phyloP scores from a whole-genome alignment of 1,284 basidiomycete species.

The Inonotus hispidus region DNA sequence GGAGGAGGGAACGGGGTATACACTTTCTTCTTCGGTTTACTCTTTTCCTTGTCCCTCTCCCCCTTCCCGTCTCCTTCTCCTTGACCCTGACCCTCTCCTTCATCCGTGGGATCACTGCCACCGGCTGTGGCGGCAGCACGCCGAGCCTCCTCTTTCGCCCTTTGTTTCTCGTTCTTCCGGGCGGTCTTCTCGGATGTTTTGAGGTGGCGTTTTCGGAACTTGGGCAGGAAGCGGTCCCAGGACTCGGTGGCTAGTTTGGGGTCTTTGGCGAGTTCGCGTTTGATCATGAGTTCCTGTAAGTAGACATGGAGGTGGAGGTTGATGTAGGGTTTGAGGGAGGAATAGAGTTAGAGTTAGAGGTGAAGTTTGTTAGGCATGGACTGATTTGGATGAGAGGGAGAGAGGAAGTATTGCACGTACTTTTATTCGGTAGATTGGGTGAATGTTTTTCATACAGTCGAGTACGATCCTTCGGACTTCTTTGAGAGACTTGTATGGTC shows the following conservation, averaged over 20 bases:
- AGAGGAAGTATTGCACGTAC: conserved; percentile 34
- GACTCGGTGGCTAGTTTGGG: conserved; percentile 91
- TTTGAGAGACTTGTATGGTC: conserved; percentile 90
- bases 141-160: conserved; percentile 53
- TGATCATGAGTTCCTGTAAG: conserved; percentile 93
- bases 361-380: no score
- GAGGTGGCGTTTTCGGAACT: conserved; percentile 91
- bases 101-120: no score
- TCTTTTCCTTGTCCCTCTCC: conserved; percentile 28
- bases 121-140: conserved; percentile 8
- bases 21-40: conserved; percentile 79
- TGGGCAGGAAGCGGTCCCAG: conserved; percentile 97
- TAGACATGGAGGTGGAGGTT: background rate
- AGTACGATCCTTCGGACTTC: conserved; percentile 93
- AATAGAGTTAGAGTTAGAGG: background rate
- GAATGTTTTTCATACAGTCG: conserved; percentile 99
- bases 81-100: no score
- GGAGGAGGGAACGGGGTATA: conserved; percentile 99
- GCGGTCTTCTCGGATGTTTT: conserved; percentile 90
- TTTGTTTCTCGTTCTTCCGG: conserved; percentile 70
- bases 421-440: conserved; percentile 99
- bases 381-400: conserved; percentile 2
- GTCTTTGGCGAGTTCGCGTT: conserved; percentile 96
- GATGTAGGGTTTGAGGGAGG: conserved; percentile 7
- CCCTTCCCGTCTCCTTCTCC: no score